A percentile compares a stretch with the other conserved stretches of the same genome.
phyloP scores from a whole-genome alignment of 495 filamentous ascomycete genomes.

The Tuber melanosporum region DNA sequence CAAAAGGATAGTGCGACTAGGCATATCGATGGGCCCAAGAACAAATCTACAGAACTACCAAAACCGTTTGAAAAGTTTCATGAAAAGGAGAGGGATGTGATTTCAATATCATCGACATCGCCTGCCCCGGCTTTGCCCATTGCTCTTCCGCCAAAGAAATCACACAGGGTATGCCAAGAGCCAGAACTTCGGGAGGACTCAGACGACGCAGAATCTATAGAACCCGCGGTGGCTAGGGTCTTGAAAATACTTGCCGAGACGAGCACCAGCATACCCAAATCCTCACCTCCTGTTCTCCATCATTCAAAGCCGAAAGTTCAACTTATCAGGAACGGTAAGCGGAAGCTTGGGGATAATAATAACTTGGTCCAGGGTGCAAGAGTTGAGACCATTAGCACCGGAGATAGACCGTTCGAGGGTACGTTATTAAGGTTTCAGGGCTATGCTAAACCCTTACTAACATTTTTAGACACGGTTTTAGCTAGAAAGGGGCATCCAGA shows the following conservation, averaged over 20 bases:
- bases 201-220: neutral
- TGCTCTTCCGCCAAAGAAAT: neutral
- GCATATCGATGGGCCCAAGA: neutral
- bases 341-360: neutral
- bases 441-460: neutral
- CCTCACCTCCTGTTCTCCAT: neutral
- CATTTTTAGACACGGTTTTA: neutral
- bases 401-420: neutral
- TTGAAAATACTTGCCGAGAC: neutral
- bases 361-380: neutral
- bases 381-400: neutral
- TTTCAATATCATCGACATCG: slow-evolving; percentile 1
- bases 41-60: neutral
- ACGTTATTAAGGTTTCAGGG: neutral
- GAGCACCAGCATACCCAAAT: neutral
- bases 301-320: neutral
- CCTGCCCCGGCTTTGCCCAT: neutral
- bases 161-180: neutral
- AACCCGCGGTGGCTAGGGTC: neutral
- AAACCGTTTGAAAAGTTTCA: neutral
- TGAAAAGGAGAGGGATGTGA: neutral
- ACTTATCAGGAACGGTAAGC: neutral
- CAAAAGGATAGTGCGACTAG: neutral
- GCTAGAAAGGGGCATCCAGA: neutral
- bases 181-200: neutral